Evolutionary conservation across 1,284 basidiomycete genomes (phyloP), one percentile per base, ranked within the genome.

Genomic region (Ceratobasidium sp.): DNA sequence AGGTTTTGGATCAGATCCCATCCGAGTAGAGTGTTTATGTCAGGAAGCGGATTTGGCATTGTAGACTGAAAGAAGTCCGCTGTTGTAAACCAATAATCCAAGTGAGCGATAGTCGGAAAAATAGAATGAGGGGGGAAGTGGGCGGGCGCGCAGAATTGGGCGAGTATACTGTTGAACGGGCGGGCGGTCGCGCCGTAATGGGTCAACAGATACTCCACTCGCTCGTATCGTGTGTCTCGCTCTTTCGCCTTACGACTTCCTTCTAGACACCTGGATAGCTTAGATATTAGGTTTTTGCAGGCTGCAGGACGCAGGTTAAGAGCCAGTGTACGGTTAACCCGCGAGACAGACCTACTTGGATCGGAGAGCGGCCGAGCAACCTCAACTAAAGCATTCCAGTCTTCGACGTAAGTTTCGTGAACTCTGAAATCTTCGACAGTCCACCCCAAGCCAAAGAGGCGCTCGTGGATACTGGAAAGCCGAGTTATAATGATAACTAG

Each of bases 381-480:
- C n/a, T 67, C 65, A 26, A 67, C 44, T 20, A 67, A 23, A 15
- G 65, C 65, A 15, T 52, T 48, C 65, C 65, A 67, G 13, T 9
- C 40, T 50, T 67, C 50, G 38, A 33, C 65, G 50, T 26, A 23
- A 28, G 9, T 23, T 2, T 23, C 3, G 5, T 52, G 5, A 50
- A 67, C 28, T n/a, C 3, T 2, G 9, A 50, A 33, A n/a, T 67
- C 42, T 26, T 13, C 44, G 17, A 26, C n/a, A 7, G 38, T 46
- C 65, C 65, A 67, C 44, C 65, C 65, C 2, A 67, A 46, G 13
- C 7, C 65, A 2, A 13, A 26, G 7, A 67, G 65, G 15, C 46
- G 40, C 7, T 48, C 40, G 44, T 26, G 48, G n/a, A 64, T 64
- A 20, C 62, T 64, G 33, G 13, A 4, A 20, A 59, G 33, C n/a